Conservation (phyloP, 345 rosid genomes). For the Lepidium sativum region DNA sequence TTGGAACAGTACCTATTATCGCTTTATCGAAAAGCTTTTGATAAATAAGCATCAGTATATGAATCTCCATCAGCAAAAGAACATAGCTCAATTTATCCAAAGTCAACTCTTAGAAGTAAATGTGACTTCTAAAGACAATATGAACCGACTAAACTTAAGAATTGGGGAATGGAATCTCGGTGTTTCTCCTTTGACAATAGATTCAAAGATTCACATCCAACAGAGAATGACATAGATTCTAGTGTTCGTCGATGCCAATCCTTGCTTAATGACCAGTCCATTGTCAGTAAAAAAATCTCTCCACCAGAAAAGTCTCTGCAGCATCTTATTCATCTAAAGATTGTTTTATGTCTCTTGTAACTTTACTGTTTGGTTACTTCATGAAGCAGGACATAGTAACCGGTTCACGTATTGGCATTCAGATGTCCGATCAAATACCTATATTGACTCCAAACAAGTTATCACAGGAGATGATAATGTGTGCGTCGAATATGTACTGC, state of each 20-base stretch:
- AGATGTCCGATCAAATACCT: slow-evolving; percentile 65
- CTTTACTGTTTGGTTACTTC: neutral
- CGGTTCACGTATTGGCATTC: slow-evolving; percentile 54
- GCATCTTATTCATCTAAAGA: no score
- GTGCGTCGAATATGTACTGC: slow-evolving; percentile 70
- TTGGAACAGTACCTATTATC: slow-evolving; percentile 84
- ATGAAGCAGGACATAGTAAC: slow-evolving; percentile 50
- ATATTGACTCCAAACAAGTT: slow-evolving; percentile 70
- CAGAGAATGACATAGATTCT: slow-evolving; percentile 43
- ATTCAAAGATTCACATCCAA: slow-evolving; percentile 35
- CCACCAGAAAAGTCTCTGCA: slow-evolving; percentile 2
- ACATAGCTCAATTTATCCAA: slow-evolving; percentile 37
- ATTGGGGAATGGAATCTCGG: slow-evolving; percentile 16
- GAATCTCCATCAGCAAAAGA: slow-evolving; percentile 42
- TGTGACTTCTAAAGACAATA: slow-evolving; percentile 31
- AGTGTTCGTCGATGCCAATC: slow-evolving; percentile 74
- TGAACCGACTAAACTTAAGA: slow-evolving; percentile 18
- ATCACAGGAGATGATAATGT: slow-evolving; percentile 87
- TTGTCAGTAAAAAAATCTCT: neutral
- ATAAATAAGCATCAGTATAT: slow-evolving; percentile 41
- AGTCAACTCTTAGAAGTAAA: slow-evolving; percentile 35
- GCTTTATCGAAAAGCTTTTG: slow-evolving; percentile 78
- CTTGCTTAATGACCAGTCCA: slow-evolving; percentile 47
- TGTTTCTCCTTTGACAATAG: slow-evolving; percentile 49
- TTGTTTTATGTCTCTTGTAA: neutral